A percentile compares a stretch with the other conserved stretches of the same genome.
Conservation (phyloP, 2,329 filamentous ascomycete species). For the Penicillium sp. region DNA sequence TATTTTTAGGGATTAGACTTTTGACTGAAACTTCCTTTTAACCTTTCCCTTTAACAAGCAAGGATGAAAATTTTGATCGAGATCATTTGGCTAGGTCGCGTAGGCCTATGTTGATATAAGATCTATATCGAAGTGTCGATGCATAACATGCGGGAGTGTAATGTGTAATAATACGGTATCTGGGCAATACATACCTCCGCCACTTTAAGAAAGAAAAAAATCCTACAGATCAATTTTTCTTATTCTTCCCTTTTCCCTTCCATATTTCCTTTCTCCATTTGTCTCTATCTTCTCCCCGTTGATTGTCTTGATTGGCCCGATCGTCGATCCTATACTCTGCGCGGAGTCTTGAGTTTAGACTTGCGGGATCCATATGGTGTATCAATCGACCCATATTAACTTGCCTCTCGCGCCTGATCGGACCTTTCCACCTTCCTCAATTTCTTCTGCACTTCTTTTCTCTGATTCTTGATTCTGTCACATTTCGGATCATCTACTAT, state of each 20-base stretch:
- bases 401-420: neutral
- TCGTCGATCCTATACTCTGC: conserved; percentile 1
- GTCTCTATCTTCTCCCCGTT: neutral
- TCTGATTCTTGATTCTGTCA: neutral
- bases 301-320: conserved; percentile 1
- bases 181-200: neutral
- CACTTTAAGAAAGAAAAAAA: neutral
- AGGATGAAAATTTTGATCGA: neutral
- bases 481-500: neutral
- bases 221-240: conserved; percentile 4
- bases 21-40: neutral
- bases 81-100: neutral
- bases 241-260: neutral
- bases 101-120: neutral
- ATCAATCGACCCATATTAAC: conserved; percentile 2
- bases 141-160: neutral
- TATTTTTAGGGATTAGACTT: neutral
- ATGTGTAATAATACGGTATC: conserved; percentile 4
- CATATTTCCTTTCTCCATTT: neutral
- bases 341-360: conserved; percentile 1
- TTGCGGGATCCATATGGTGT: conserved; percentile 1
- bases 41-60: neutral
- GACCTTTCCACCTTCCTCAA: conserved; percentile 2
- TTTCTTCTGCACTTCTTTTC: conserved; percentile 1
- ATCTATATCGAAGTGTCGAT: neutral